Percentiles rank a stretch among this genome's conserved stretches.
These are phyloP conservation scores for Singerocomus inundabilis DNA, from an alignment of 1,284 basidiomycete species.

Conservation along the genomic window DNA sequence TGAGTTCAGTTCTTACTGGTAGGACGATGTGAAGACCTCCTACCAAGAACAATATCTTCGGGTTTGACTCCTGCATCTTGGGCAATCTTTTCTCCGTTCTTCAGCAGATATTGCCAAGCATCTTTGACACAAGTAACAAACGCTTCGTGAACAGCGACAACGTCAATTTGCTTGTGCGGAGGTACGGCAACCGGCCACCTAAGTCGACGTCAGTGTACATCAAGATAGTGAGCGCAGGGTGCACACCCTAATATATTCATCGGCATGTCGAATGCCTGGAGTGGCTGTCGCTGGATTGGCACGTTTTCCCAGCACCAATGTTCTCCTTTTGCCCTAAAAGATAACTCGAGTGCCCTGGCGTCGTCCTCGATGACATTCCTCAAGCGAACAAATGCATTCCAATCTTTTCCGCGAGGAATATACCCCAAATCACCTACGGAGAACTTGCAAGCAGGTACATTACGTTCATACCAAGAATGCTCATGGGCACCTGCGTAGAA, in stretches of 20 bases:
- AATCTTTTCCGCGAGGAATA: conserved; percentile 36
- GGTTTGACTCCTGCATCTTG: conserved; percentile 38
- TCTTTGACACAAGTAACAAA: conserved; percentile 32
- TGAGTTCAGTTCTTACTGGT: neutral
- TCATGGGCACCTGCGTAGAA: conserved; percentile 38
- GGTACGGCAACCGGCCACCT: conserved; percentile 50
- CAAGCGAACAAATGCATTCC: conserved; percentile 40
- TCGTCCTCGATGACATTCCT: conserved; percentile 40
- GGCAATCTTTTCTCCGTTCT: conserved; percentile 36
- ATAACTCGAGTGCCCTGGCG: conserved; percentile 18
- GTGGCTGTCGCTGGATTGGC: conserved; percentile 24
- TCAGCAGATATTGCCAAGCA: conserved; percentile 46
- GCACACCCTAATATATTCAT: conserved; percentile 41
- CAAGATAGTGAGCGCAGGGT: neutral
- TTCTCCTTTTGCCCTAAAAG: conserved; percentile 23
- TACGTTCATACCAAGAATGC: conserved; percentile 42
- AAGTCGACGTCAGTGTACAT: neutral
- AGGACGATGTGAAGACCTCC: conserved; percentile 4
- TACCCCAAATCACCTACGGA: conserved; percentile 49
- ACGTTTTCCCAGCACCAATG: conserved; percentile 40
- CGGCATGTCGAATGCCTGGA: conserved; percentile 35
- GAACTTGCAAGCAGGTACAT: conserved; percentile 40
- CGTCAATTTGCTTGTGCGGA: conserved; percentile 37
- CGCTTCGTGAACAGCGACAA: conserved; percentile 39
- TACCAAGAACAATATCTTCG: conserved; percentile 47